Base-by-base conservation (phyloP, 306 rosid species). In the Lathyrus sativus region DNA sequence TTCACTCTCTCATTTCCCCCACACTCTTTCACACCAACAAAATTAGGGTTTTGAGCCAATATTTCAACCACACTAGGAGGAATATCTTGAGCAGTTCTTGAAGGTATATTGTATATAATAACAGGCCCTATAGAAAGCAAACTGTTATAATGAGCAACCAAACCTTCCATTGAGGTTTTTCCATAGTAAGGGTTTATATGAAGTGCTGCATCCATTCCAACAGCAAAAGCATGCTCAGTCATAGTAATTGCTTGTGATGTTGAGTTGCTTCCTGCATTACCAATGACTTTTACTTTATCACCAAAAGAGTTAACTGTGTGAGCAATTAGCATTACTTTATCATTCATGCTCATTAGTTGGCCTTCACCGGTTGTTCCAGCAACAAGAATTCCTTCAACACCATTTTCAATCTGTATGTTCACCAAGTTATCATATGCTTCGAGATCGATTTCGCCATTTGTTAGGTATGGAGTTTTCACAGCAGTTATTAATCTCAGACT, bases 131-230 rank as follows among this genome's bases (percentile, higher is more conserved):
- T 88, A 14, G 91, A 80, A 48, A 92, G 71, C 39, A 89, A 89
- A 59, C 80, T 77, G 0, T 85, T 74, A 2, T 88, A 90, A 79
- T 89, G 98, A 13, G 91, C 73, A 55, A 90, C 55, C 69, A 89
- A 54, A 28, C 96, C 98, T 18, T 85, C 86, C 70, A 79, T 39
- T 33, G 98, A 92, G 60, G 96, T 92, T 82, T 85, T 92, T 0
- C 98, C 98, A 54, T 92, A 89, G 78, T 92, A 92, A 43, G 98
- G 98, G 76, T 90, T 92, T 72, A 89, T 90, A 71, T 92, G 96
- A 62, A 92, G 93, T 28, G 98, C 93, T n/a, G 93, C 98, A 68
- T 92, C 88, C 98, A 90, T 92, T 74, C 96, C 98, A 67, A 92
- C 98, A 1, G 96, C 96, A 82, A 90, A 92, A 29, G 96, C 98